These are phyloP conservation scores for Metschnikowia matae DNA, from an alignment of 805 yeast genomes.

Conservation along the genomic window DNA sequence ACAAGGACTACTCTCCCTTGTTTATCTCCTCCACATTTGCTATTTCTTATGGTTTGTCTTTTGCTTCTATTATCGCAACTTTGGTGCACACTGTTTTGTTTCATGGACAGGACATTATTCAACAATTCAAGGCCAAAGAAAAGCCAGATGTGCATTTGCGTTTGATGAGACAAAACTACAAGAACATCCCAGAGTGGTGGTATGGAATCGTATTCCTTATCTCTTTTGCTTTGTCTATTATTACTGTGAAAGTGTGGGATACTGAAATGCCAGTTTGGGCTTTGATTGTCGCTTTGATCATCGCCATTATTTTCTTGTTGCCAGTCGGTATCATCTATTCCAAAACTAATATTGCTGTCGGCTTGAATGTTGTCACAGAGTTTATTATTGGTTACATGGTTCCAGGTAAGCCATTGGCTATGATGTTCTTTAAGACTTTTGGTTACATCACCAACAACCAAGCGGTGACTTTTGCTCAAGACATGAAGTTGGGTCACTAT, in stretches of 20 bases:
- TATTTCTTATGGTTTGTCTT: slow-evolving; percentile 52
- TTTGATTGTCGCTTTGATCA: slow-evolving; percentile 34
- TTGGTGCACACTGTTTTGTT: slow-evolving; percentile 54
- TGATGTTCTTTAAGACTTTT: slow-evolving; percentile 45
- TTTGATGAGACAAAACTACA: slow-evolving; percentile 45
- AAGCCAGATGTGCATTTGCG: slow-evolving; percentile 47
- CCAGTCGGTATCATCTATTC: slow-evolving; percentile 39
- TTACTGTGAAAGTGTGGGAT: slow-evolving; percentile 35
- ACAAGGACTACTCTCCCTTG: slow-evolving; percentile 59
- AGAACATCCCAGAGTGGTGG: slow-evolving; percentile 46
- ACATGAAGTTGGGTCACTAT: slow-evolving; percentile 43
- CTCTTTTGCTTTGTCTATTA: slow-evolving; percentile 35
- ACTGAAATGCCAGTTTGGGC: slow-evolving; percentile 44
- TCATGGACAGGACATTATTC: slow-evolving; percentile 50
- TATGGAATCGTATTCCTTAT: slow-evolving; percentile 27
- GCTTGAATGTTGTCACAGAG: slow-evolving; percentile 42
- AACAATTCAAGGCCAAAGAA: slow-evolving; percentile 26
- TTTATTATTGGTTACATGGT: slow-evolving; percentile 42
- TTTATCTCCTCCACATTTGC: slow-evolving; percentile 56
- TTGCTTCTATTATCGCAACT: slow-evolving; percentile 61
- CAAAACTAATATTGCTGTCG: slow-evolving; percentile 35
- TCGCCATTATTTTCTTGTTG: slow-evolving; percentile 36
- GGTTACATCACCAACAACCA: slow-evolving; percentile 47
- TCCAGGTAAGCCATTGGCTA: slow-evolving; percentile 47
- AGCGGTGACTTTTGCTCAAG: slow-evolving; percentile 47